Evolutionary conservation across 2,329 filamentous ascomycete species (phyloP).

Genomic region (Gnomoniopsis smithogilvyi): DNA sequence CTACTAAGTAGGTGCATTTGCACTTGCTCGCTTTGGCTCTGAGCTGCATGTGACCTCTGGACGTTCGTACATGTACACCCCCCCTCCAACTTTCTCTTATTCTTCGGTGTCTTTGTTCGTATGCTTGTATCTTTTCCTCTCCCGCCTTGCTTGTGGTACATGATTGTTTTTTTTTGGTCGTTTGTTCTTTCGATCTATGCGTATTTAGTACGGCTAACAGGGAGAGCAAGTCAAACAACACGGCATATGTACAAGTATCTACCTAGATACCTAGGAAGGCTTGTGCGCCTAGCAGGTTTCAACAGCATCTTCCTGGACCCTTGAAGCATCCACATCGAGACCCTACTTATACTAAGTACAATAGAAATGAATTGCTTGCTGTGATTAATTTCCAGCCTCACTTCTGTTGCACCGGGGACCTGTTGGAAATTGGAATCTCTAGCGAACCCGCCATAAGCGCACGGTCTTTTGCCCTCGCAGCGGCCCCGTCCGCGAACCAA

Average conservation of each 20-base stretch:
- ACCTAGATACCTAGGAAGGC: too few relatives aligned
- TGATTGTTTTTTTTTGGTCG: too few relatives aligned
- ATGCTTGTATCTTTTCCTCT: constrained; percentile 1
- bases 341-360: too few relatives aligned
- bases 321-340: too few relatives aligned
- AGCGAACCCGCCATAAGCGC: not conserved
- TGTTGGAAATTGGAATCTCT: not conserved
- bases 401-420: too few relatives aligned
- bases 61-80: constrained; percentile 3
- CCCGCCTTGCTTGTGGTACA: not conserved
- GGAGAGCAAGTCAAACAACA: too few relatives aligned
- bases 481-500: not conserved
- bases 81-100: not conserved
- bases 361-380: too few relatives aligned
- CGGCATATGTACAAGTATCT: too few relatives aligned
- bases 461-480: not conserved
- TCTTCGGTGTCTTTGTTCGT: not conserved
- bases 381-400: not conserved
- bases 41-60: not conserved
- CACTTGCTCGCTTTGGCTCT: not conserved
- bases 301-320: not conserved
- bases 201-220: too few relatives aligned
- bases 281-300: not conserved
- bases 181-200: too few relatives aligned
- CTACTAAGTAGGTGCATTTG: not conserved